phyloP scores from a whole-genome alignment of 179 eudicot genomes.

The Kewa caespitosa region DNA sequence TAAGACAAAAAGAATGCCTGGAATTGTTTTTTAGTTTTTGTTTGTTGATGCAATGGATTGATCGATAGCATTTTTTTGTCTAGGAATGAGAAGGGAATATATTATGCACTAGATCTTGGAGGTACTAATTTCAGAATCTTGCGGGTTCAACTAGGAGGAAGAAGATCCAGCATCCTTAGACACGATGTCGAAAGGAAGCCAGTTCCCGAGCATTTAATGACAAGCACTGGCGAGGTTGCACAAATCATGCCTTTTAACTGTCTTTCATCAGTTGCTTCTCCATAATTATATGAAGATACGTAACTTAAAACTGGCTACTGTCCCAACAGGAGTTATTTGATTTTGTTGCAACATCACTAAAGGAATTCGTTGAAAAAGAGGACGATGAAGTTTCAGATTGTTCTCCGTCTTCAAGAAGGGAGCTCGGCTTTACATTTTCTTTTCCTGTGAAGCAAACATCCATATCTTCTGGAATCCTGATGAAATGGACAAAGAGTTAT shows the following conservation, averaged over 20 bases:
- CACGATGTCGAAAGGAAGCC: slow-evolving; percentile 56
- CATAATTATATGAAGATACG: slow-evolving; percentile 27
- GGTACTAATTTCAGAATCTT: slow-evolving; percentile 87
- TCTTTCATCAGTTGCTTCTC: not conserved
- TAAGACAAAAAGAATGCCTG: not conserved
- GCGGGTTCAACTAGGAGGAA: slow-evolving; percentile 74
- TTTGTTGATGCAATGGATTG: slow-evolving; percentile 16
- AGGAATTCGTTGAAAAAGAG: slow-evolving; percentile 55
- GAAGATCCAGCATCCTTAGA: slow-evolving; percentile 44
- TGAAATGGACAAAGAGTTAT: slow-evolving; percentile 93
- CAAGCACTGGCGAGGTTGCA: slow-evolving; percentile 75
- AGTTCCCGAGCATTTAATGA: slow-evolving; percentile 76
- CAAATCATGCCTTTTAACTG: not conserved
- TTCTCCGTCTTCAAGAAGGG: slow-evolving; percentile 43
- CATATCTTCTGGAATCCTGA: slow-evolving; percentile 64
- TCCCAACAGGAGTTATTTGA: slow-evolving; percentile 74
- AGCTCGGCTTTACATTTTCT: slow-evolving; percentile 89
- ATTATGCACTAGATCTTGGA: slow-evolving; percentile 85
- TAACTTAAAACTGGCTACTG: not conserved
- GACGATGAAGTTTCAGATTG: slow-evolving; percentile 36
- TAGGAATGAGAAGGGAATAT: slow-evolving; percentile 87
- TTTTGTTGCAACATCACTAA: slow-evolving; percentile 63
- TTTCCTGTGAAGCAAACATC: slow-evolving; percentile 88
- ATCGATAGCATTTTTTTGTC: slow-evolving; percentile 11
- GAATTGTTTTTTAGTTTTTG: slow-evolving; percentile 7